Evolutionary conservation across 495 filamentous ascomycete species (phyloP), one percentile per base, ranked within the genome.

Genomic region (Pyronema omphalodes): DNA sequence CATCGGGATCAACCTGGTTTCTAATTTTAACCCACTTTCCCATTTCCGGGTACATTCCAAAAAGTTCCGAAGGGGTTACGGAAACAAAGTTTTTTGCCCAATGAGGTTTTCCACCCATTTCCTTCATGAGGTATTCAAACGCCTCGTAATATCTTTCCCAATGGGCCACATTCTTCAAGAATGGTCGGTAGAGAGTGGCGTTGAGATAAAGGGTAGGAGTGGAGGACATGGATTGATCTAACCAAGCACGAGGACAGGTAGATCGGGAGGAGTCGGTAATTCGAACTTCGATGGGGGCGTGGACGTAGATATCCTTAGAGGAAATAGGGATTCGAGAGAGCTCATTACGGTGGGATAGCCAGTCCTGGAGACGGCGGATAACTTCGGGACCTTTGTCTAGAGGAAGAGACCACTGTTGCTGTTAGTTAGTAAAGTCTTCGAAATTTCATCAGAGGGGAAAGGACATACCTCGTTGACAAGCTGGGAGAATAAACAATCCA

Each of bases 401-500:
- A 6, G 91, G 91, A 47, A 98, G 75, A 4, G 89, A 88, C 91
- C 91, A 98, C 65, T 65, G 44, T 44, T 12, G 12, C n/a, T 8
- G 44, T 29, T 52, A 43, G 50, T 29, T 52, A 43, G 50, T 40
- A 12, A 8, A 35, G 17, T 55, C 8, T 18, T 34, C n/a, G 0
- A 11, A 8, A 11, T 54, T 11, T 7, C 9, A 15, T 7, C 9
- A 15, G 33, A 39, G 11, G 18, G 46, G 14, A 6, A 49, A 23
- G 33, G 48, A 58, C 53, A 36, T 55, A 65, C 62, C 63, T 98
- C 91, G 65, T 98, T 94, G 44, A 98, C 91, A 60, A 86, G 93
- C 66, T 98, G 91, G 17, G 81, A 87, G 69, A 93, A 98, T 14
- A 95, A 76, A 66, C 91, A 98, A 67, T 98, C 88, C 84, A 98